Conservation (phyloP, 306 rosid species). For the Canavalia ensiformis region DNA sequence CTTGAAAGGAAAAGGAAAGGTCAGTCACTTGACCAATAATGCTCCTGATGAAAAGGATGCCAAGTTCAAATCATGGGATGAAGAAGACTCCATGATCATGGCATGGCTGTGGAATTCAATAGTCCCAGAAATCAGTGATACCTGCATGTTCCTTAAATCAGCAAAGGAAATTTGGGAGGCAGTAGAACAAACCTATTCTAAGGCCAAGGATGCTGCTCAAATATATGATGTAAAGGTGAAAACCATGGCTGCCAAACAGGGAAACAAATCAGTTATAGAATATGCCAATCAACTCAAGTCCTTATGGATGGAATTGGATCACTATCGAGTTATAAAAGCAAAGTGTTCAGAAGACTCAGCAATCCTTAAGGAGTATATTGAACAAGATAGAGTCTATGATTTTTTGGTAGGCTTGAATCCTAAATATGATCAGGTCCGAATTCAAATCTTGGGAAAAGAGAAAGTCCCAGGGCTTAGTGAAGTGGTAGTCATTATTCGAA, state of each 20-base stretch:
- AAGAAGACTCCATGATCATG: conserved; percentile 13
- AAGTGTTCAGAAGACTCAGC: too few relatives aligned
- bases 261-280: too few relatives aligned
- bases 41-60: neutral
- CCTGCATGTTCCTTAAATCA: neutral
- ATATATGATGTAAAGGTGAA: too few relatives aligned
- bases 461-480: neutral
- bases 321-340: too few relatives aligned
- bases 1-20: neutral
- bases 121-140: conserved; percentile 13
- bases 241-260: too few relatives aligned
- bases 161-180: too few relatives aligned
- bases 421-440: neutral
- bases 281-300: too few relatives aligned
- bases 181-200: too few relatives aligned
- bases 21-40: neutral
- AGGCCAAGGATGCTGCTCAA: too few relatives aligned
- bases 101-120: conserved; percentile 4
- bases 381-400: too few relatives aligned
- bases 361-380: too few relatives aligned
- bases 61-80: neutral
- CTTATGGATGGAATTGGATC: too few relatives aligned
- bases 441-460: neutral
- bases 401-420: neutral
- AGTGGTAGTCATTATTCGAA: neutral